A percentile compares a stretch with the other conserved stretches of the same genome.
Conservation (phyloP, 2,329 filamentous ascomycete genomes). For the Cladosporium sp. region DNA sequence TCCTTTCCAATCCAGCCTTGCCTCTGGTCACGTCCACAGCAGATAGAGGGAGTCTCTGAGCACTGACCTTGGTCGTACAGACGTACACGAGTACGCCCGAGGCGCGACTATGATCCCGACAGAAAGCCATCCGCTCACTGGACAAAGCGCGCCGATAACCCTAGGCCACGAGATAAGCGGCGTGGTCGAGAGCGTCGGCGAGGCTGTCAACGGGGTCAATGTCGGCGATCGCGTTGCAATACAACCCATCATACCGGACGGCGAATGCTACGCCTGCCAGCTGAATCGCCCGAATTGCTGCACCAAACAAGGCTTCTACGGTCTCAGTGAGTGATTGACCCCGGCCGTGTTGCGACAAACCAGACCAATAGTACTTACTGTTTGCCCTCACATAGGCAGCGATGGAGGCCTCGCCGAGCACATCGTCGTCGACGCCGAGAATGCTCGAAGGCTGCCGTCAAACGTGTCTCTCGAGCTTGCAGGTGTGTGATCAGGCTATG, state of each 20-base stretch:
- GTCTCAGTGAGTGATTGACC: constrained; percentile 14
- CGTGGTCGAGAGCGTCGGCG: constrained; percentile 54
- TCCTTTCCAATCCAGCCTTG: not conserved
- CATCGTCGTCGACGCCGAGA: constrained; percentile 46
- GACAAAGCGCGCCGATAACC: constrained; percentile 53
- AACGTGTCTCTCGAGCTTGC: constrained; percentile 50
- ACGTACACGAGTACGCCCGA: constrained; percentile 3
- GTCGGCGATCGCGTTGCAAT: constrained; percentile 56
- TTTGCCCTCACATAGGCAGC: constrained; percentile 27
- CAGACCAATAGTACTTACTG: too few relatives aligned
- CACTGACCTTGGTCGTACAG: constrained; percentile 6
- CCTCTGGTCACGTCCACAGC: not conserved
- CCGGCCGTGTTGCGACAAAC: not conserved
- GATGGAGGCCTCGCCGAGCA: constrained; percentile 55
- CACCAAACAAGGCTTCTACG: constrained; percentile 49
- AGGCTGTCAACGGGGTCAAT: constrained; percentile 33
- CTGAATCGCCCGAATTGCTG: constrained; percentile 55
- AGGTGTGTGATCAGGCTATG: not conserved
- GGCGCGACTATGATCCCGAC: not conserved
- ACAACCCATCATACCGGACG: constrained; percentile 57
- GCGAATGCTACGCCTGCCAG: constrained; percentile 53
- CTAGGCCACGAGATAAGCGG: constrained; percentile 65
- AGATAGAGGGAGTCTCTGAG: constrained; percentile 11
- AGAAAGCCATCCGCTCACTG: constrained; percentile 50
- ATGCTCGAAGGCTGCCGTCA: constrained; percentile 48